These are phyloP conservation scores for Tuber indicum DNA, from an alignment of 495 filamentous ascomycete genomes.

Conservation along the genomic window DNA sequence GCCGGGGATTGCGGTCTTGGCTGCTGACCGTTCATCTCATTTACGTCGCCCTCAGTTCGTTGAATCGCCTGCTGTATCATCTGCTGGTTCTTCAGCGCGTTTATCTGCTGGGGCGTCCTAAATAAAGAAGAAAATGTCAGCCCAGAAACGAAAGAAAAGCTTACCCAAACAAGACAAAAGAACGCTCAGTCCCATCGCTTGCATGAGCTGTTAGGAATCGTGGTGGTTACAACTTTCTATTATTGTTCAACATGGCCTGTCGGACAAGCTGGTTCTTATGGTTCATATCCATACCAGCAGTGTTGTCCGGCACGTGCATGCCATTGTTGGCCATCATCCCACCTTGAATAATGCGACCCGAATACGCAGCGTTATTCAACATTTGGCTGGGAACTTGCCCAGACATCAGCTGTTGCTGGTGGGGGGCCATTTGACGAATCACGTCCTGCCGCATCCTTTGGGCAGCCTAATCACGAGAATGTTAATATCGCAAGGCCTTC, in stretches of 20 bases:
- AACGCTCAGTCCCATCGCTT: slow-evolving; percentile 15
- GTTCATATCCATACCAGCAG: slow-evolving; percentile 22
- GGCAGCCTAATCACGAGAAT: slow-evolving; percentile 12
- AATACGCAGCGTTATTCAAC: slow-evolving; percentile 46
- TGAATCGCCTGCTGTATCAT: slow-evolving; percentile 65
- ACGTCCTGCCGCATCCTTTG: slow-evolving; percentile 54
- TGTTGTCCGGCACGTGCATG: slow-evolving; percentile 33
- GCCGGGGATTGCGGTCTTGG: slow-evolving; percentile 69
- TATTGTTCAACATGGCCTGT: slow-evolving; percentile 71
- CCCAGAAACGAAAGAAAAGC: slow-evolving; percentile 16
- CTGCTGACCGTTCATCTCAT: slow-evolving; percentile 70
- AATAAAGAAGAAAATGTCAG: slow-evolving; percentile 34
- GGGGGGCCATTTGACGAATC: slow-evolving; percentile 59
- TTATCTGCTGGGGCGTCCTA: slow-evolving; percentile 60
- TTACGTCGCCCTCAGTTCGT: slow-evolving; percentile 71
- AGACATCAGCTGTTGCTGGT: slow-evolving; percentile 50
- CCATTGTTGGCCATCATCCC: slow-evolving; percentile 47
- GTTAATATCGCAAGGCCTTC: neutral
- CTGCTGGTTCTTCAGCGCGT: slow-evolving; percentile 59
- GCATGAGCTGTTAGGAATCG: slow-evolving; percentile 24
- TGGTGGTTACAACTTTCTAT: slow-evolving; percentile 52
- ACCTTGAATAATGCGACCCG: slow-evolving; percentile 54
- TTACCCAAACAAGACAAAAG: slow-evolving; percentile 13
- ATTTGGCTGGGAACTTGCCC: slow-evolving; percentile 37
- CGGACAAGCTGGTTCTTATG: slow-evolving; percentile 56